Evolutionary conservation across 169 alveolate species (phyloP), one percentile per base, ranked within the genome.

Genomic region (Eimeria praecox): DNA sequence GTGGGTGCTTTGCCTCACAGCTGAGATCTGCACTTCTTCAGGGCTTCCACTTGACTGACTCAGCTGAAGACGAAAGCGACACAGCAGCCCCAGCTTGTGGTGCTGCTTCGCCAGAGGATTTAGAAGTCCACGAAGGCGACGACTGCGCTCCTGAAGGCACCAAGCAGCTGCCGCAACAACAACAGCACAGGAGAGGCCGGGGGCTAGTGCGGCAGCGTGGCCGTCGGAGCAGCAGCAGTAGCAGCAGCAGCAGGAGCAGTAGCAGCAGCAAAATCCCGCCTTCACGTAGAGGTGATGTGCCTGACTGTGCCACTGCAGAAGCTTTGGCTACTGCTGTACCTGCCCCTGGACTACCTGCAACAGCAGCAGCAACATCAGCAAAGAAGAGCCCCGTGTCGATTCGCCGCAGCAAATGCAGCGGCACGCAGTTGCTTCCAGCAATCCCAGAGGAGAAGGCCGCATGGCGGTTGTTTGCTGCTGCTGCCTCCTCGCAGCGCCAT

Each of bases 1-100:
- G 92, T 52, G 92, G 92, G 30, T 86, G 78, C 59, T 86, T 52
- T 56, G 92, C 92, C 35, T 86, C 92, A n/a, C 78, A 86, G 33
- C 78, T 86, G 30, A 86, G 92, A 22, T 24, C 92, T 35, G 92
- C 59, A 24, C 35, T 86, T 16, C 27, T 86, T 35, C 59, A 52
- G 44, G 78, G 80, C 38, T 86, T 56, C 92, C 92, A 59, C 80
- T 42, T 86, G 38, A 35, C n/a, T 56, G 80, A 86, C n/a, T 42
- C 62, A 44, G 78, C 80, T 56, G 75, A 56, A 27, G 73, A 40
- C 54, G 77, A 38, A 5, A 86, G 59, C 40, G 92, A 86, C 42
- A 24, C 92, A 27, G 77, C 91, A 30, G 52, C 77, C 33, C 46
- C 73, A 12, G 69, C 66, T 24, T 24, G 59, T 46, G 90, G 42